Percentiles rank a stretch among this genome's conserved stretches.
Conservation (phyloP, 805 yeast genomes). For the Wickerhamomyces mucosus region DNA sequence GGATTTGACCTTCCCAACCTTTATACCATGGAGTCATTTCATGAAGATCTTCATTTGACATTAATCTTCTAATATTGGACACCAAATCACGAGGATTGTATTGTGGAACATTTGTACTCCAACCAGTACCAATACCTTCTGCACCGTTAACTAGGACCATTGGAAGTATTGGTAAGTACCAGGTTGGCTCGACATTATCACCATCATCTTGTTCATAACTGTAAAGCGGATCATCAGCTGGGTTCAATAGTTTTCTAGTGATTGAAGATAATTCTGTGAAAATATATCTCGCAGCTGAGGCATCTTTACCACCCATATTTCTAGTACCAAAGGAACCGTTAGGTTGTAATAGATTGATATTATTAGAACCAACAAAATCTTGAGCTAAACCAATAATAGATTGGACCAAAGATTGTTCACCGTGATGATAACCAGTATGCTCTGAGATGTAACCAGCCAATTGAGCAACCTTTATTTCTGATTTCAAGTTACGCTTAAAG, state of each 20-base stretch:
- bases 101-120: constrained; percentile 91
- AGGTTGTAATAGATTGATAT: constrained; percentile 75
- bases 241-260: constrained; percentile 68
- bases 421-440: constrained; percentile 91
- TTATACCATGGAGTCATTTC: constrained; percentile 90
- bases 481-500: constrained; percentile 65
- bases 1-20: constrained; percentile 88
- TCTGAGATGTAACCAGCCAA: constrained; percentile 85
- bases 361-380: constrained; percentile 88
- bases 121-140: constrained; percentile 98
- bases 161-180: constrained; percentile 92
- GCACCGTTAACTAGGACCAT: constrained; percentile 92
- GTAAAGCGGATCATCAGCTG: constrained; percentile 70
- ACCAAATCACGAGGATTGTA: constrained; percentile 83
- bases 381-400: constrained; percentile 94
- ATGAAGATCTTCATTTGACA: constrained; percentile 60
- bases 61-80: constrained; percentile 57
- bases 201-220: constrained; percentile 88
- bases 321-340: constrained; percentile 96
- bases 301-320: constrained; percentile 96
- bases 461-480: constrained; percentile 84
- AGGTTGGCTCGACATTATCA: constrained; percentile 87
- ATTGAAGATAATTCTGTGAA: constrained; percentile 74
- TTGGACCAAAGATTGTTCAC: constrained; percentile 79
- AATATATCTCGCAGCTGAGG: constrained; percentile 96